phyloP scores from a whole-genome alignment of 768 basidiomycete species.

The Russula compacta region DNA sequence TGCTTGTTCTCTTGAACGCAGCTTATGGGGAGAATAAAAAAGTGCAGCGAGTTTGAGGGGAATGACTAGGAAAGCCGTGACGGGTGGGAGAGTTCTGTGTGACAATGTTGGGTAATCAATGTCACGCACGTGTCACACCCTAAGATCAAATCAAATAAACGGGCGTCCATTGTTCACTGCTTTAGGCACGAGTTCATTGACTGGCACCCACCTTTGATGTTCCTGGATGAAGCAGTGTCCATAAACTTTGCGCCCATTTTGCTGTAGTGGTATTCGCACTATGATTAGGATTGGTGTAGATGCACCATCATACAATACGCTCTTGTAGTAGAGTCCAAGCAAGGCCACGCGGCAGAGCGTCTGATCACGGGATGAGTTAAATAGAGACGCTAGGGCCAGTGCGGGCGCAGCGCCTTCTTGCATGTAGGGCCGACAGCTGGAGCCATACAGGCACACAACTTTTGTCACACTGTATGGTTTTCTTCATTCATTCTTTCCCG shows the following conservation, averaged over 20 bases:
- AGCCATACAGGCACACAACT: background rate
- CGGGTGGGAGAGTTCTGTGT: background rate
- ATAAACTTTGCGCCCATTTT: background rate
- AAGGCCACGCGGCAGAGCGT: background rate
- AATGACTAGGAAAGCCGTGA: conserved; percentile 11
- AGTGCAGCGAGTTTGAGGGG: background rate
- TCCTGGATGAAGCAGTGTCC: too few species aligned
- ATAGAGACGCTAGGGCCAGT: too few species aligned
- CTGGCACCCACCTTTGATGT: too few species aligned
- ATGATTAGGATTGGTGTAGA: background rate
- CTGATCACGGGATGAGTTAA: background rate
- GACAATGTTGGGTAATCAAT: background rate
- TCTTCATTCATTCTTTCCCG: background rate
- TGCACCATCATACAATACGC: too few species aligned
- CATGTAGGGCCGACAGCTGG: background rate
- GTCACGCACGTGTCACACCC: background rate
- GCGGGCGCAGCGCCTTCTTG: background rate
- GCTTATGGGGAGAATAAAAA: background rate
- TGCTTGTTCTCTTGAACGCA: background rate
- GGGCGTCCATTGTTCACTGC: too few species aligned
- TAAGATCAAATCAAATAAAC: background rate
- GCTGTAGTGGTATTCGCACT: background rate
- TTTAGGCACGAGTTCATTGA: too few species aligned
- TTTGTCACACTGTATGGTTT: background rate
- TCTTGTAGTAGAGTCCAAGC: too few species aligned